These are phyloP conservation scores for Corniculantispora saksenae DNA, from an alignment of 2,329 filamentous ascomycete species.

Conservation along the genomic window DNA sequence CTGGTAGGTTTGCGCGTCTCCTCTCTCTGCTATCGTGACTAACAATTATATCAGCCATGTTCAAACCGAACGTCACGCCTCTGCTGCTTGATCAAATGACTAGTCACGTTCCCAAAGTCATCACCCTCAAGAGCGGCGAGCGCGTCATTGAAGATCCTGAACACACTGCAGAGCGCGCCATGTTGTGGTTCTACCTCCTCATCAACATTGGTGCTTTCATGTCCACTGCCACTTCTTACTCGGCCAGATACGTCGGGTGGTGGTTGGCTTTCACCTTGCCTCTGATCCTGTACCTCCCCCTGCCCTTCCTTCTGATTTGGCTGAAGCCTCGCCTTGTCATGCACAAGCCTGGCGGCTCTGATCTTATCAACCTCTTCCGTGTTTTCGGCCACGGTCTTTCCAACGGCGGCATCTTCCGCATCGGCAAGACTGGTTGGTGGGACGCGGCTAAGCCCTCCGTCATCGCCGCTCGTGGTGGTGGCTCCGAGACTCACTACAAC, in stretches of 20 bases:
- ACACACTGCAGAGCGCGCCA: conserved; percentile 64
- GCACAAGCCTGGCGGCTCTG: conserved; percentile 64
- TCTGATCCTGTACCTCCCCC: conserved; percentile 56
- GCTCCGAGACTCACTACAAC: conserved; percentile 57
- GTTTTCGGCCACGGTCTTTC: conserved; percentile 57
- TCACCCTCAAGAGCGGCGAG: conserved; percentile 53
- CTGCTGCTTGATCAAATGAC: conserved; percentile 67
- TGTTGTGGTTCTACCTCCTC: conserved; percentile 62
- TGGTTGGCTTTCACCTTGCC: conserved; percentile 49
- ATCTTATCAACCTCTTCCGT: conserved; percentile 60
- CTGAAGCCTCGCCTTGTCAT: conserved; percentile 59
- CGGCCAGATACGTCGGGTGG: conserved; percentile 54
- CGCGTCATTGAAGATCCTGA: conserved; percentile 69
- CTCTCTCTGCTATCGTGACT: not conserved
- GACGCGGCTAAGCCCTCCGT: conserved; percentile 57
- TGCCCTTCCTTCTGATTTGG: conserved; percentile 57
- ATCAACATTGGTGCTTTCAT: conserved; percentile 57
- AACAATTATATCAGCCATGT: conserved; percentile 47
- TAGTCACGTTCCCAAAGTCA: conserved; percentile 44
- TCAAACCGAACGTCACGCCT: conserved; percentile 73
- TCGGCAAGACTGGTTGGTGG: conserved; percentile 60
- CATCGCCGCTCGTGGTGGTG: conserved; percentile 41
- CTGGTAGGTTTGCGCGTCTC: conserved; percentile 29
- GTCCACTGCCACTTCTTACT: conserved; percentile 53
- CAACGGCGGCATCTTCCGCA: conserved; percentile 48